Percentiles rank a stretch among this genome's conserved stretches.
Conservation (phyloP, 2,329 filamentous ascomycete genomes). For the Talaromyces sp. region DNA sequence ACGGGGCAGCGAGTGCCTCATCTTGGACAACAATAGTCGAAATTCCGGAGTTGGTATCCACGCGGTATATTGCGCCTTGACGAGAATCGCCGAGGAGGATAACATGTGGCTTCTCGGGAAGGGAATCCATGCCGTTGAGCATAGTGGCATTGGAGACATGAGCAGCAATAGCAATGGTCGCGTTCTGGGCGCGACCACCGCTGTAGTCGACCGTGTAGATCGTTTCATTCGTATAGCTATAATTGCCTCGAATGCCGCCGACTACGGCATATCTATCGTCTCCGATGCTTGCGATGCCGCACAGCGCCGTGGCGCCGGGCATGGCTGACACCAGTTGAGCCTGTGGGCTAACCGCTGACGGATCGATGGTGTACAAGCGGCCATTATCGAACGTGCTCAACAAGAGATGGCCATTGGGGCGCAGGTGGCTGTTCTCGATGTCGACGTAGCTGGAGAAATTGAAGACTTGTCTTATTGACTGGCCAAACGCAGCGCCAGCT, state of each 20-base stretch:
- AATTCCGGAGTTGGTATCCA: slow-evolving; percentile 5
- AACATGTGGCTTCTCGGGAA: not conserved
- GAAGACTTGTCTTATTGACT: not conserved
- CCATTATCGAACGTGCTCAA: not conserved
- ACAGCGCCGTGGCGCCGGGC: not conserved
- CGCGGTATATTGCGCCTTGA: slow-evolving; percentile 7
- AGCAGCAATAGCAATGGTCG: not conserved
- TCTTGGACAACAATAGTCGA: slow-evolving; percentile 6
- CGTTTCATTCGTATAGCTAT: not conserved
- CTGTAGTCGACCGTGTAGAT: not conserved
- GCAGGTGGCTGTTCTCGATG: slow-evolving; percentile 1
- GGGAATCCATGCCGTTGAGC: not conserved
- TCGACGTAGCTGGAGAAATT: not conserved
- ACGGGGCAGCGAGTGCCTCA: not conserved
- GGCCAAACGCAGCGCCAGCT: not conserved
- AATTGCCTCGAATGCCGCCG: not conserved
- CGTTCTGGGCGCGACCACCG: not conserved
- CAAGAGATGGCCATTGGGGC: not conserved
- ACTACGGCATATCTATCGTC: not conserved
- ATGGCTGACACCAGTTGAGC: not conserved
- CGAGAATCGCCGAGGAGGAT: slow-evolving; percentile 12
- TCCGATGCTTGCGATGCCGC: not conserved
- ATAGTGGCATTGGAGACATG: not conserved
- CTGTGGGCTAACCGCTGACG: not conserved
- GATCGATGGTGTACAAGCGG: not conserved